Conservation (phyloP, 2,329 filamentous ascomycete species). For the Mollisiaceae sp. region DNA sequence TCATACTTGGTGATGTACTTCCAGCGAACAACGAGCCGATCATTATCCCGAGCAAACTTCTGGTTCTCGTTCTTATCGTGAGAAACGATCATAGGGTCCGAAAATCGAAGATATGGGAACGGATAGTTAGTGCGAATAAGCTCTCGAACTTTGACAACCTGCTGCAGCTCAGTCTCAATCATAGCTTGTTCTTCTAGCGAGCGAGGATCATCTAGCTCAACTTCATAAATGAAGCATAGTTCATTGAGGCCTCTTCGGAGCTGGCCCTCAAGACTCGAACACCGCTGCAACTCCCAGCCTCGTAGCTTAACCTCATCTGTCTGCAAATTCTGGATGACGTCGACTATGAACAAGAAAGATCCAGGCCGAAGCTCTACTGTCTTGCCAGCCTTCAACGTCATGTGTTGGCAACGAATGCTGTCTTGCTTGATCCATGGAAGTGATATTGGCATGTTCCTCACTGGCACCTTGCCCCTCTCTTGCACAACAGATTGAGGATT, state of each 20-base stretch:
- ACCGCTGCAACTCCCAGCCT: conserved; percentile 48
- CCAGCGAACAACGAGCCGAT: conserved; percentile 12
- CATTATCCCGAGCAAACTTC: conserved; percentile 9
- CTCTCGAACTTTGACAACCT: conserved; percentile 47
- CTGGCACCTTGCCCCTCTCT: background rate
- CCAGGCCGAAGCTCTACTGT: conserved; percentile 31
- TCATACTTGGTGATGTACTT: conserved; percentile 15
- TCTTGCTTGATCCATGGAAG: conserved; percentile 45
- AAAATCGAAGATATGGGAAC: conserved; percentile 45
- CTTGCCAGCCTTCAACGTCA: conserved; percentile 14
- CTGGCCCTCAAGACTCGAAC: conserved; percentile 41
- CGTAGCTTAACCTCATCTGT: conserved; percentile 42
- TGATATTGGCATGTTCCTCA: background rate
- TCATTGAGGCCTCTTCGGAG: conserved; percentile 50
- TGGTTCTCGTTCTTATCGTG: background rate
- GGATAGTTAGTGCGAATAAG: conserved; percentile 61
- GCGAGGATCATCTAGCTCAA: conserved; percentile 45
- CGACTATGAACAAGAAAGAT: conserved; percentile 47
- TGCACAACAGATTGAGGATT: background rate
- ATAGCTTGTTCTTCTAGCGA: conserved; percentile 44
- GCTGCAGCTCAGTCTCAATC: conserved; percentile 47
- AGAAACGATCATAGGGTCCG: background rate
- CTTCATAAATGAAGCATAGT: conserved; percentile 47
- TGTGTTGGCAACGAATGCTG: conserved; percentile 21
- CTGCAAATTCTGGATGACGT: conserved; percentile 41